These are phyloP conservation scores for Acorus gramineus DNA, from an alignment of 106 monocot genomes.

Conservation along the genomic window DNA sequence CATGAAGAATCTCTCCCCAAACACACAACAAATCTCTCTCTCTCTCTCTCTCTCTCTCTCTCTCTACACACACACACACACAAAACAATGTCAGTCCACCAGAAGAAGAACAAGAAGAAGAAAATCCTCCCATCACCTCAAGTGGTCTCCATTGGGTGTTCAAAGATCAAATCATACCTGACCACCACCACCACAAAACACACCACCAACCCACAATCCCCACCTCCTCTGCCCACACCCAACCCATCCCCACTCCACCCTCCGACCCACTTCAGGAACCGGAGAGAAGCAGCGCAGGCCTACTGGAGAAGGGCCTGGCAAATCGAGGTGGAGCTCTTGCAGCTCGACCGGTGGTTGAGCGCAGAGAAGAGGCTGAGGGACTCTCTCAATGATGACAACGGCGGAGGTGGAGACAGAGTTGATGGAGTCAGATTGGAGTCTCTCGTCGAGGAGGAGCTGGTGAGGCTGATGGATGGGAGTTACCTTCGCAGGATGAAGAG, in stretches of 20 bases:
- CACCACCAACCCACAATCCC: neutral
- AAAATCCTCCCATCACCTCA: neutral
- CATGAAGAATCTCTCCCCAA: too few relatives aligned
- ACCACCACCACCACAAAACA: neutral
- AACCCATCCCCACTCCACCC: neutral
- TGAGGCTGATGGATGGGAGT: too few relatives aligned
- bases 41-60: too few relatives aligned
- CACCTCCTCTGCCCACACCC: neutral
- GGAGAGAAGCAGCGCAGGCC: too few relatives aligned
- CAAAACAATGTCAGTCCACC: neutral
- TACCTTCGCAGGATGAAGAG: too few relatives aligned
- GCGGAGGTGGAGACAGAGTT: too few relatives aligned
- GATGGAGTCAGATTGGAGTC: too few relatives aligned
- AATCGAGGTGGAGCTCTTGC: constrained; percentile 3
- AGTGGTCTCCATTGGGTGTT: constrained; percentile 8
- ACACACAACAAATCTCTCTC: too few relatives aligned
- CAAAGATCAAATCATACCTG: constrained; percentile 9
- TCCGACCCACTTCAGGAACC: too few relatives aligned
- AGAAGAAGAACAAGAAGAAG: neutral
- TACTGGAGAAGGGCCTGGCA: too few relatives aligned
- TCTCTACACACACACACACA: neutral
- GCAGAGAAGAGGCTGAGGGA: neutral
- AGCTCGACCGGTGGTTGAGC: constrained; percentile 10
- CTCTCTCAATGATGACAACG: too few relatives aligned
- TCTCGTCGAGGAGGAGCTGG: too few relatives aligned